Conservation (phyloP, 306 rosid genomes). For the Sicyos edulis region DNA sequence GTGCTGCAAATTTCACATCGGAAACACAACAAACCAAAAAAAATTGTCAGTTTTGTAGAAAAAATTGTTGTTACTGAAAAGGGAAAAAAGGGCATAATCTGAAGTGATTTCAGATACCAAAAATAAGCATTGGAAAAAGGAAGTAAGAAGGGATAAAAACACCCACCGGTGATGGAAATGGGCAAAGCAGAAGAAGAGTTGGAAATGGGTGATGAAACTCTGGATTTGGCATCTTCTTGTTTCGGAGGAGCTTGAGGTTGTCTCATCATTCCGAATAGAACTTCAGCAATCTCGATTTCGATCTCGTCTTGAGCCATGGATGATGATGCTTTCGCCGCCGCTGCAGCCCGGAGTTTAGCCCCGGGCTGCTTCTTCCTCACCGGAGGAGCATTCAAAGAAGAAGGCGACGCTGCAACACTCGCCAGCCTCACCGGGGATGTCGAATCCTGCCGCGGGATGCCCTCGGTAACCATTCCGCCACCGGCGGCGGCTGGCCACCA, state of each 20-base stretch:
- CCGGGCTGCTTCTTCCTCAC: slow-evolving; percentile 55
- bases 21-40: neutral
- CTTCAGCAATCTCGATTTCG: slow-evolving; percentile 96
- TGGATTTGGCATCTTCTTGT: slow-evolving; percentile 36
- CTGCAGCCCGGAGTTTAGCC: slow-evolving; percentile 26
- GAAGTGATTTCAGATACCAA: too few relatives aligned
- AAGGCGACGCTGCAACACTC: slow-evolving; percentile 42
- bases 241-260: slow-evolving; percentile 76
- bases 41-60: neutral
- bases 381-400: slow-evolving; percentile 56
- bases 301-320: slow-evolving; percentile 67
- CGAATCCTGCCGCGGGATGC: slow-evolving; percentile 57
- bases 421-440: slow-evolving; percentile 61
- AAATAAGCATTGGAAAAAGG: too few relatives aligned
- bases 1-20: slow-evolving; percentile 37
- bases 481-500: slow-evolving; percentile 58
- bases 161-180: too few relatives aligned
- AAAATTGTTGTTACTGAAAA: neutral
- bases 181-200: neutral
- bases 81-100: too few relatives aligned
- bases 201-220: neutral
- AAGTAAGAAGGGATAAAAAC: too few relatives aligned
- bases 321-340: too few relatives aligned
- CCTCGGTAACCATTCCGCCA: slow-evolving; percentile 47
- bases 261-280: slow-evolving; percentile 76